Evolutionary conservation across 23 red algal species (phyloP), one percentile per base, ranked within the genome.

Genomic region (Chondrus crispus): DNA sequence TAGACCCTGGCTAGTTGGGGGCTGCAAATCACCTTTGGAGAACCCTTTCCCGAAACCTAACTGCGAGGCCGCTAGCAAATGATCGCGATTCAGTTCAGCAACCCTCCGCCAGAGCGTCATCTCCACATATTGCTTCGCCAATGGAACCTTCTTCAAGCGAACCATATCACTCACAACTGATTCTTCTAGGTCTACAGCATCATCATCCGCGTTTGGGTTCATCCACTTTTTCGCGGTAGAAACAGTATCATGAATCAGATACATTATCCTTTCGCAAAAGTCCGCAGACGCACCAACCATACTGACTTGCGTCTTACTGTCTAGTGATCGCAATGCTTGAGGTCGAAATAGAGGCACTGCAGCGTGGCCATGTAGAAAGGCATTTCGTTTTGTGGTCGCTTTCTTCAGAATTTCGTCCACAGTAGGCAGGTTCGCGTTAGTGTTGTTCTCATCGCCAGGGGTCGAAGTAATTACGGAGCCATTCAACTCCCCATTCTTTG

Each of bases 71-170:
- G 52, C 60, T 32, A 32, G 48, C 26, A 90, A 44, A 43, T 72
- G 50, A 38, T 90, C 68, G 12, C 87, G 46, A 32, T 33, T 81
- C 37, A 80, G 64, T 32, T 50, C 46, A 40, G 62, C 50, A 64
- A 90, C 29, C 40, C 87, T 57, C 36, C 74, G 69, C 87, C 87
- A 90, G 3, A 90, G 42, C 50, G 87, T 90, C 87, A 90, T 90
- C 16, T 78, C 72, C 13, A 90, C 74, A 66, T 90, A 90, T 46
- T 69, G 46, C 42, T 53, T 44, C 71, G 87, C 87, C 24, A 90
- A 47, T 28, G 87, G 87, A 62, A 90, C 35, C 29, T 63, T 90
- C 28, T 36, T 76, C 5, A 90, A 72, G 32, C 87, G 87, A 38
- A 52, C 74, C 74, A 90, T 79, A 64, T 90, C 87, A 7, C 62